Percentiles rank a stretch among this genome's conserved stretches.
These are phyloP conservation scores for Gliomastix tumulicola DNA, from an alignment of 2,329 filamentous ascomycete species.

Conservation along the genomic window DNA sequence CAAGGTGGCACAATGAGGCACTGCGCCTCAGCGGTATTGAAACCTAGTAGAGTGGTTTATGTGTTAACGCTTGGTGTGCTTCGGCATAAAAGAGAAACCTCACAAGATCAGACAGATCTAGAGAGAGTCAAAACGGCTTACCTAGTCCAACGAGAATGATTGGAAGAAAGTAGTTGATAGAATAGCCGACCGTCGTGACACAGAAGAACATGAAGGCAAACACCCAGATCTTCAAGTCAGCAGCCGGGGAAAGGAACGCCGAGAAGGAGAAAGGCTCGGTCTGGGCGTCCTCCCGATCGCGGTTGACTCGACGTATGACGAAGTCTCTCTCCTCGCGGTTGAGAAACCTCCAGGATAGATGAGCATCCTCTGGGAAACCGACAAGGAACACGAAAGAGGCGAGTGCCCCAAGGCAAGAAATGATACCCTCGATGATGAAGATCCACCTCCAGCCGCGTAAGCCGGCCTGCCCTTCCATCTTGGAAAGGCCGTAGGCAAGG, in stretches of 20 bases:
- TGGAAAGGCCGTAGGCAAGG: conserved; percentile 11
- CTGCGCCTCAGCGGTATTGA: too few relatives aligned
- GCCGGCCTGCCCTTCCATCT: conserved; percentile 10
- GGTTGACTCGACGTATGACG: conserved; percentile 7
- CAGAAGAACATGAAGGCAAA: conserved; percentile 8
- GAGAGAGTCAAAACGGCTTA: too few relatives aligned
- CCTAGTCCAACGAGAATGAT: too few relatives aligned
- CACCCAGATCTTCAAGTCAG: conserved; percentile 7
- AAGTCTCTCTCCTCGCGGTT: conserved; percentile 3
- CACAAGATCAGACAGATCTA: too few relatives aligned
- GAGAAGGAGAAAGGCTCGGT: conserved; percentile 5
- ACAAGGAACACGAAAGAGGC: conserved; percentile 17
- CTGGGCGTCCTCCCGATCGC: conserved; percentile 8
- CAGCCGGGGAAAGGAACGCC: conserved; percentile 5
- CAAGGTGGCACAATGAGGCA: too few relatives aligned
- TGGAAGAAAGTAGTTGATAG: neutral
- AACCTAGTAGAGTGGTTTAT: too few relatives aligned
- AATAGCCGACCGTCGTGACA: neutral
- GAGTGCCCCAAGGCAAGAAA: conserved; percentile 23
- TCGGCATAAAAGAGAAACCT: too few relatives aligned
- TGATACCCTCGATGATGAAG: conserved; percentile 14
- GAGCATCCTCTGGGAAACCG: conserved; percentile 10
- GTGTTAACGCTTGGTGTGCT: too few relatives aligned
- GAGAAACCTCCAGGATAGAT: conserved; percentile 4
- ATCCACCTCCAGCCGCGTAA: conserved; percentile 14